Conservation (phyloP, 2,329 filamentous ascomycete genomes). For the Paramyrothecium roridum region DNA sequence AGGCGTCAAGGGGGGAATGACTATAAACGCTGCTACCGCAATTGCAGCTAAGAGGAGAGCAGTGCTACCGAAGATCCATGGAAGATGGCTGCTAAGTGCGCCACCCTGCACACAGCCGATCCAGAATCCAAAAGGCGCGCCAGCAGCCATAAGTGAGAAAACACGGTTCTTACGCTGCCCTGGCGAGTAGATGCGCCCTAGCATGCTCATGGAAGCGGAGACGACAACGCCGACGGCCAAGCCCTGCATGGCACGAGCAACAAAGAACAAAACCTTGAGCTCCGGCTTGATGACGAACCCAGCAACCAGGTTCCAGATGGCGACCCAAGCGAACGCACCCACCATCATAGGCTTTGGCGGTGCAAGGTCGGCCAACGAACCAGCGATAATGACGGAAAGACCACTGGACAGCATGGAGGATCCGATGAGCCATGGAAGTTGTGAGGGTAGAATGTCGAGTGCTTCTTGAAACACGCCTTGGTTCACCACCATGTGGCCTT, state of each 20-base stretch:
- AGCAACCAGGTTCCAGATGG: slow-evolving; percentile 6
- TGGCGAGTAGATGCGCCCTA: slow-evolving; percentile 47
- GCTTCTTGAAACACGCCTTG: slow-evolving; percentile 6
- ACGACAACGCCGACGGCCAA: slow-evolving; percentile 53
- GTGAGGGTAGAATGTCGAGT: slow-evolving; percentile 5
- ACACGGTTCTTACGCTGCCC: slow-evolving; percentile 30
- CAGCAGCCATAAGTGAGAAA: slow-evolving; percentile 30
- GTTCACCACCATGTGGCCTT: slow-evolving; percentile 7
- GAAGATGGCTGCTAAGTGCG: slow-evolving; percentile 22
- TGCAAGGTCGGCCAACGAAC: slow-evolving; percentile 7
- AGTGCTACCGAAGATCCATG: slow-evolving; percentile 29
- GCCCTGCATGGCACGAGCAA: slow-evolving; percentile 47
- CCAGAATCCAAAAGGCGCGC: slow-evolving; percentile 26
- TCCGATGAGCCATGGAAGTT: slow-evolving; percentile 7
- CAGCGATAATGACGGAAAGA: slow-evolving; percentile 7
- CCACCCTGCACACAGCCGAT: slow-evolving; percentile 15
- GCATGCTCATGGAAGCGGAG: slow-evolving; percentile 54
- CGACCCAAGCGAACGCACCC: slow-evolving; percentile 6
- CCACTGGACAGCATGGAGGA: slow-evolving; percentile 7
- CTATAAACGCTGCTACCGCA: slow-evolving; percentile 13
- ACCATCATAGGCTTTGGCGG: slow-evolving; percentile 9
- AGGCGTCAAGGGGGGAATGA: slow-evolving; percentile 8
- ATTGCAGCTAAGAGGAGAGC: slow-evolving; percentile 17
- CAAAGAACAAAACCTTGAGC: slow-evolving; percentile 32
- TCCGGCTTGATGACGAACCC: slow-evolving; percentile 3